Percentiles rank a stretch among this genome's conserved stretches.
Conservation (phyloP, 2,329 filamentous ascomycete genomes). For the Fusarium heterosporum region DNA sequence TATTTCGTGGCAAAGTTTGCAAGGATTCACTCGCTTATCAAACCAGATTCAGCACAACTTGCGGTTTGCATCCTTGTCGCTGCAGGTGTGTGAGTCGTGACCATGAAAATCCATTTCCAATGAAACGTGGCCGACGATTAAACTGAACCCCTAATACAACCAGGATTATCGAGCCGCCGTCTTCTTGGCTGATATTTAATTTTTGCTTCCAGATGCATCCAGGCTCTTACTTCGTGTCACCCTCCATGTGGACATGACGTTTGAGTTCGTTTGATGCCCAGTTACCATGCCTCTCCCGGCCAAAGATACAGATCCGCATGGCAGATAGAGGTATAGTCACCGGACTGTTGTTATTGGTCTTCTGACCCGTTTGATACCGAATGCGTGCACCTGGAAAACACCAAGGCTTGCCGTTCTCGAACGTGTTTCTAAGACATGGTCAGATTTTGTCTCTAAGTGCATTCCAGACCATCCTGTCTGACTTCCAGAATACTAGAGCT, state of each 20-base stretch:
- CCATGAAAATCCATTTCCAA: too few relatives aligned
- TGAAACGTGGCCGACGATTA: too few relatives aligned
- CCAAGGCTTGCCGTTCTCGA: neutral
- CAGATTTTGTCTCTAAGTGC: neutral
- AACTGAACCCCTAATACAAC: too few relatives aligned
- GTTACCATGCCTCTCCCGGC: neutral
- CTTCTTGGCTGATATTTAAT: fast-evolving
- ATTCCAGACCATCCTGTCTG: neutral
- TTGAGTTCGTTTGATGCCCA: neutral
- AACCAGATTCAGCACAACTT: too few relatives aligned
- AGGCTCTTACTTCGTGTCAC: neutral
- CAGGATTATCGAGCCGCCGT: fast-evolving
- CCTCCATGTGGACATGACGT: neutral
- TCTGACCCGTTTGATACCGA: neutral
- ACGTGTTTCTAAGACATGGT: neutral
- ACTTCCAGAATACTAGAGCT: neutral
- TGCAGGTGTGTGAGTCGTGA: too few relatives aligned
- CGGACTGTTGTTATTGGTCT: neutral
- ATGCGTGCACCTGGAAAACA: neutral
- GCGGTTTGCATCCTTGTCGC: too few relatives aligned
- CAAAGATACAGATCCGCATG: neutral
- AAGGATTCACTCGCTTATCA: too few relatives aligned
- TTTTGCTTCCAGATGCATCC: neutral
- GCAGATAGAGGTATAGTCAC: neutral
- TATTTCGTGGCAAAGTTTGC: too few relatives aligned